phyloP scores from a whole-genome alignment of 164 flowering plant genomes.

The Kingdonia uniflora region DNA sequence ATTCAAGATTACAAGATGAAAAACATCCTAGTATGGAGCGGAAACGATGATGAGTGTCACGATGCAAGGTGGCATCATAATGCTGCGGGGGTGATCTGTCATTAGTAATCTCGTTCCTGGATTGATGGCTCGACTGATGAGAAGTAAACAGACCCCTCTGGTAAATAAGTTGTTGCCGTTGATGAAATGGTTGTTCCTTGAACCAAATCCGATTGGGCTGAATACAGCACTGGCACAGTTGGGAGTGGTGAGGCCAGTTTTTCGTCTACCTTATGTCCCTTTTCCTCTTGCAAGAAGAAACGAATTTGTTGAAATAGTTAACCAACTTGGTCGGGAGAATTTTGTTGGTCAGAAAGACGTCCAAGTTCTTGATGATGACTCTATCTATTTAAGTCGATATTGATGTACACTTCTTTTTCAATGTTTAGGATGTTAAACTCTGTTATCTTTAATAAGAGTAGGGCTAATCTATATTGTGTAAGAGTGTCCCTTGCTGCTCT shows the following conservation, averaged over 20 bases:
- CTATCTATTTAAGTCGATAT: slow-evolving; percentile 57
- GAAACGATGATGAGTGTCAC: slow-evolving; percentile 83
- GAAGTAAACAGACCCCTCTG: slow-evolving; percentile 42
- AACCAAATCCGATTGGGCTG: slow-evolving; percentile 79
- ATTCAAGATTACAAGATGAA: slow-evolving; percentile 47
- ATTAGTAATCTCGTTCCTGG: slow-evolving; percentile 75
- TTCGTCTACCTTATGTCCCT: slow-evolving; percentile 82
- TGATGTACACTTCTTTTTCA: slow-evolving; percentile 8
- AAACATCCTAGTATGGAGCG: slow-evolving; percentile 70
- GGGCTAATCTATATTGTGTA: not conserved
- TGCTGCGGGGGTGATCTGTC: slow-evolving; percentile 78
- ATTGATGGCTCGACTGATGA: slow-evolving; percentile 54
- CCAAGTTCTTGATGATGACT: slow-evolving; percentile 66
- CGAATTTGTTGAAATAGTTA: slow-evolving; percentile 72
- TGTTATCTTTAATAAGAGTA: not conserved
- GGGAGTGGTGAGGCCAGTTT: slow-evolving; percentile 79
- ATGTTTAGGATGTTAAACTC: too few relatives aligned
- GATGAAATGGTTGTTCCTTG: slow-evolving; percentile 61
- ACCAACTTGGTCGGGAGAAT: slow-evolving; percentile 65
- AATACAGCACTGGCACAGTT: slow-evolving; percentile 86
- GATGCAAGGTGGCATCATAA: slow-evolving; percentile 77
- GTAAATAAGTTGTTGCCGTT: slow-evolving; percentile 59
- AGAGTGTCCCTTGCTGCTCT: not conserved
- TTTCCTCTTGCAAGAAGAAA: slow-evolving; percentile 52
- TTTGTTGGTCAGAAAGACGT: slow-evolving; percentile 78